Base-by-base conservation (phyloP, 805 yeast genomes). In the Lipomyces yamadae region DNA sequence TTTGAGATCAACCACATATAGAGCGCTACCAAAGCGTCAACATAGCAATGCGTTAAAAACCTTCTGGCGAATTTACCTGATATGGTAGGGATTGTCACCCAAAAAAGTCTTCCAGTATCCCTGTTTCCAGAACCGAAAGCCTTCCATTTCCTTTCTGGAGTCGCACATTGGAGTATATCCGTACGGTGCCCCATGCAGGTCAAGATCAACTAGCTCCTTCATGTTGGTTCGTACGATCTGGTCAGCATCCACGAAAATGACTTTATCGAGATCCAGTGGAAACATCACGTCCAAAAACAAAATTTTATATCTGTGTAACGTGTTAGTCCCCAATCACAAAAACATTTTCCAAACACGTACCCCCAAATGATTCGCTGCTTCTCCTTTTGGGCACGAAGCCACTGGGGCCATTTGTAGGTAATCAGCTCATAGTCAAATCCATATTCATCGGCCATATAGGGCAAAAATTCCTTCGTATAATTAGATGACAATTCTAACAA, bases 391-490 rank as follows among this genome's bases (percentile, higher is more conserved):
- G 83, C 83, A 60, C 93, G 83, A 29, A 94, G 80, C 97, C 98
- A 94, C 8, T 81, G 76, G 13, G 99, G 99, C 99, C 99, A 94
- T 69, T 89, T 88, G 76, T 90, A 94, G 0, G 89, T 85, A n/a
- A 95, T 81, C 56, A 92, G 77, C 73, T 92, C 94, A 74, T 88
- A 90, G 59, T 88, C 83, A 74, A 91, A 89, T 0, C 86, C 85
- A 73, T 84, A 85, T 62, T 83, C 74, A 18, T 79, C 76, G 0
- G 96, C 88, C 63, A 91, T 73, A 15, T 74, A 70, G 0, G 91
- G 90, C n/a, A 91, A 74, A 59, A 86, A 83, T 35, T 78, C 74
- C 74, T 60, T 32, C 4, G n/a, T 6, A 24, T 2, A 8, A 10
- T 42, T n/a, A 18, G 35, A 35, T 30, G 8, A n/a, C 29, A 8